These are phyloP conservation scores for Marchantia paleacea DNA, from an alignment of 225 moss, liverwort and hornwort species.

Conservation along the genomic window DNA sequence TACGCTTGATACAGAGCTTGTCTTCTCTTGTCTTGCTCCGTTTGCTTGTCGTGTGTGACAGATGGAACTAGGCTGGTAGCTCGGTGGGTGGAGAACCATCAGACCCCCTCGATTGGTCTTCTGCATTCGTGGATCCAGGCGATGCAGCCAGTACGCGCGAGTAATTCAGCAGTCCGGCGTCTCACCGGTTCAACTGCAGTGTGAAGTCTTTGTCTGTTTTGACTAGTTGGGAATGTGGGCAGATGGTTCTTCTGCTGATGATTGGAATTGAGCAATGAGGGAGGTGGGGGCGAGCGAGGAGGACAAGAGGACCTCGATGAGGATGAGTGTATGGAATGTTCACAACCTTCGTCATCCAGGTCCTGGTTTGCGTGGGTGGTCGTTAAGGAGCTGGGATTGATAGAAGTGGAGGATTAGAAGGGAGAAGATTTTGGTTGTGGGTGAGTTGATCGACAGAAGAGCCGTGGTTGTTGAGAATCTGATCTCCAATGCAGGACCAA, in stretches of 20 bases:
- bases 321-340: neutral
- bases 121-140: too few relatives aligned
- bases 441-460: neutral
- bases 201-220: too few relatives aligned
- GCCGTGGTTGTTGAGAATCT: neutral
- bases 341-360: neutral
- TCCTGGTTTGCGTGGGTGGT: neutral
- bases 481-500: constrained; percentile 30
- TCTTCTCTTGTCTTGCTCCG: too few relatives aligned
- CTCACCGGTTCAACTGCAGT: too few relatives aligned
- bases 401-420: neutral
- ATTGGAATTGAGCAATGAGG: constrained; percentile 3
- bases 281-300: neutral
- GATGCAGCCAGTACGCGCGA: too few relatives aligned
- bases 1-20: too few relatives aligned
- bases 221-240: too few relatives aligned
- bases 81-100: too few relatives aligned
- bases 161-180: too few relatives aligned
- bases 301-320: neutral
- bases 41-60: too few relatives aligned
- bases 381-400: neutral
- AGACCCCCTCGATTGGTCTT: too few relatives aligned
- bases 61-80: too few relatives aligned
- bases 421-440: neutral
- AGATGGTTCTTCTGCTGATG: neutral